Evolutionary conservation across 768 basidiomycete species (phyloP).

Genomic region (Hemileccinum impolitum): DNA sequence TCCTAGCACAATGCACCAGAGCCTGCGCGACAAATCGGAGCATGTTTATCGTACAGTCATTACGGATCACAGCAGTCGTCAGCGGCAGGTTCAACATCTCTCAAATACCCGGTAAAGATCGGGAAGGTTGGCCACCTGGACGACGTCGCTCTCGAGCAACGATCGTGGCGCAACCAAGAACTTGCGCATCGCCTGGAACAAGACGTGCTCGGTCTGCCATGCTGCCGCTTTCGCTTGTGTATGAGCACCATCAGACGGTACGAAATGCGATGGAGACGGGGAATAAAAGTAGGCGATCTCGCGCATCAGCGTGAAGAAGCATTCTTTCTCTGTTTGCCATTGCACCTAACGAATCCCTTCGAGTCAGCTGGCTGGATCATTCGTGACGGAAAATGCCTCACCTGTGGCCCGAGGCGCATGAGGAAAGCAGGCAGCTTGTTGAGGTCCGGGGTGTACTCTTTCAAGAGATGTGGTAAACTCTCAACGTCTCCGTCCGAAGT

Average conservation of each 20-base stretch:
- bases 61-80: conserved; percentile 3
- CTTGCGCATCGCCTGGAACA: conserved; percentile 83
- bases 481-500: conserved; percentile 64
- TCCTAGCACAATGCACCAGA: no score
- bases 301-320: conserved; percentile 80
- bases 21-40: no score
- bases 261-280: conserved; percentile 36
- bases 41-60: background rate
- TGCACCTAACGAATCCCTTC: conserved; percentile 55
- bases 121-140: conserved; percentile 86
- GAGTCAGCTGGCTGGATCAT: background rate
- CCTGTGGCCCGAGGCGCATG: conserved; percentile 91
- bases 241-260: conserved; percentile 30
- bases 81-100: conserved; percentile 56
- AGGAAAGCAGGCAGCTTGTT: conserved; percentile 87
- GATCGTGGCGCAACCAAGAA: conserved; percentile 69
- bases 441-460: conserved; percentile 87
- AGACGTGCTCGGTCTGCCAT: conserved; percentile 89
- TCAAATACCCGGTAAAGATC: conserved; percentile 96
- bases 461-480: conserved; percentile 76
- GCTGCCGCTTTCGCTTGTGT: conserved; percentile 51
- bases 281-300: conserved; percentile 93
- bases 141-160: conserved; percentile 67
- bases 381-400: conserved; percentile 25
- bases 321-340: conserved; percentile 82